These are phyloP conservation scores for Boeremia exigua DNA, from an alignment of 2,329 filamentous ascomycete species.

Conservation along the genomic window DNA sequence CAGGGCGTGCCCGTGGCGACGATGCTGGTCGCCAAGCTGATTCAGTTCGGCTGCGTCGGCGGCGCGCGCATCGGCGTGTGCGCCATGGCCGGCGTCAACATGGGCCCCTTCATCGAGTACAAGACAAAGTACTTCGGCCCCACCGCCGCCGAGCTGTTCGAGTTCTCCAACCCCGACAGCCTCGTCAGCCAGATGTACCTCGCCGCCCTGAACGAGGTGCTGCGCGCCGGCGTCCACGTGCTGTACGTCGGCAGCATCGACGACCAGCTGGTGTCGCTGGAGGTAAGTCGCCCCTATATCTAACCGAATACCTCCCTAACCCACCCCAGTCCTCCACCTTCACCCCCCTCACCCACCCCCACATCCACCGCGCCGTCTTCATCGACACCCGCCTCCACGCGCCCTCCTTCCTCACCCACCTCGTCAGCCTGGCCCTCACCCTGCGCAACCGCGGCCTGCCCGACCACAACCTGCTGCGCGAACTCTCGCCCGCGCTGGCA, in stretches of 20 bases:
- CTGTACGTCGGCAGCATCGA: slow-evolving; percentile 94
- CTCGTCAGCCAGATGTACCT: slow-evolving; percentile 83
- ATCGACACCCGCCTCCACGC: slow-evolving; percentile 92
- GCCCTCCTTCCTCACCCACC: slow-evolving; percentile 89
- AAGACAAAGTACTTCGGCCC: slow-evolving; percentile 88
- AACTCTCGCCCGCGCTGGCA: slow-evolving; percentile 85
- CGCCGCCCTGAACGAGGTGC: slow-evolving; percentile 72
- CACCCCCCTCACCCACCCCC: slow-evolving; percentile 83
- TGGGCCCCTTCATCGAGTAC: slow-evolving; percentile 92
- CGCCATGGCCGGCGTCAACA: slow-evolving; percentile 86
- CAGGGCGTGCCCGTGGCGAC: slow-evolving; percentile 94
- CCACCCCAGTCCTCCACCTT: slow-evolving; percentile 84
- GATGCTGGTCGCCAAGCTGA: slow-evolving; percentile 90
- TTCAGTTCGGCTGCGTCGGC: slow-evolving; percentile 84
- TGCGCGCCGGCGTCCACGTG: slow-evolving; percentile 81
- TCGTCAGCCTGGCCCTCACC: slow-evolving; percentile 92
- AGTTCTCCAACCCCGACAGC: slow-evolving; percentile 84
- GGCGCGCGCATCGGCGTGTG: slow-evolving; percentile 79
- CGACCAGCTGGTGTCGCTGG: slow-evolving; percentile 92
- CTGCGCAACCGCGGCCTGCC: slow-evolving; percentile 90
- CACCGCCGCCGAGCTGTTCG: slow-evolving; percentile 91
- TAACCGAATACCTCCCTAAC: background rate
- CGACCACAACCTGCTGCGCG: slow-evolving; percentile 91
- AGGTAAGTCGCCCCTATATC: slow-evolving; percentile 61
- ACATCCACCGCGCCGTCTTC: slow-evolving; percentile 95